Evolutionary conservation across 345 rosid species (phyloP).

Genomic region (Cochlearia excelsa): DNA sequence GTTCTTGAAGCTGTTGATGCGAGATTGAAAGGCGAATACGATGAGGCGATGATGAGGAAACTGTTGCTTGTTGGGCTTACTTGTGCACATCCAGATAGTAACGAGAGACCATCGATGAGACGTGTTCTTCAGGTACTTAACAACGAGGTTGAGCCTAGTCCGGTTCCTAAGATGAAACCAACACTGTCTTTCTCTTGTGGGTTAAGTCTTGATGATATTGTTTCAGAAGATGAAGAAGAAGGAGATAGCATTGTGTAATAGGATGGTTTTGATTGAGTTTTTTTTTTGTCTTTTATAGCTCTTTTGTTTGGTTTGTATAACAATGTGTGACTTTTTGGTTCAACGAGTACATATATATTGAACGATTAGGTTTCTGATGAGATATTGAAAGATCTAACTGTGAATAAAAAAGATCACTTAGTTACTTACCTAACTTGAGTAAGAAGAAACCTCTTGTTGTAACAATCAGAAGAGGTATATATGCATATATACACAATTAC

Average conservation of each 20-base stretch:
- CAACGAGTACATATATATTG: constrained; percentile 54
- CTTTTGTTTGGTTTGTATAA: constrained; percentile 16
- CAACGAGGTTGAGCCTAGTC: constrained; percentile 53
- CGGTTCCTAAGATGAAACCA: constrained; percentile 73
- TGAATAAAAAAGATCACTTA: no score
- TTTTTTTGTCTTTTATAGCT: constrained; percentile 12
- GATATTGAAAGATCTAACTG: not conserved
- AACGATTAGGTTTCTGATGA: constrained; percentile 43
- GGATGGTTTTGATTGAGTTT: no score
- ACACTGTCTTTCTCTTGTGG: constrained; percentile 67
- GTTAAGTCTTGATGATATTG: constrained; percentile 72
- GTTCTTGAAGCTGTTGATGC: constrained; percentile 72
- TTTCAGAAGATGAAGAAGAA: constrained; percentile 63
- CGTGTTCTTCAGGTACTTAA: constrained; percentile 80
- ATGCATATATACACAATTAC: not conserved
- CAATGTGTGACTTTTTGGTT: constrained; percentile 42
- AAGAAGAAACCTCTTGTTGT: no score
- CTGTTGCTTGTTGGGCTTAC: constrained; percentile 74
- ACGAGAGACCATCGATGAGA: constrained; percentile 75
- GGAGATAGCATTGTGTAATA: constrained; percentile 36
- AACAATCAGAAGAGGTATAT: not conserved
- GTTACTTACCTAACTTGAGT: no score
- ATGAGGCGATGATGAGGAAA: constrained; percentile 73
- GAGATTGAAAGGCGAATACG: constrained; percentile 58
- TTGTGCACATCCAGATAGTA: constrained; percentile 81